Percentiles rank a stretch among this genome's conserved stretches.
phyloP scores from a whole-genome alignment of 148 eudicot species.

The Vaccinium corymbosum region DNA sequence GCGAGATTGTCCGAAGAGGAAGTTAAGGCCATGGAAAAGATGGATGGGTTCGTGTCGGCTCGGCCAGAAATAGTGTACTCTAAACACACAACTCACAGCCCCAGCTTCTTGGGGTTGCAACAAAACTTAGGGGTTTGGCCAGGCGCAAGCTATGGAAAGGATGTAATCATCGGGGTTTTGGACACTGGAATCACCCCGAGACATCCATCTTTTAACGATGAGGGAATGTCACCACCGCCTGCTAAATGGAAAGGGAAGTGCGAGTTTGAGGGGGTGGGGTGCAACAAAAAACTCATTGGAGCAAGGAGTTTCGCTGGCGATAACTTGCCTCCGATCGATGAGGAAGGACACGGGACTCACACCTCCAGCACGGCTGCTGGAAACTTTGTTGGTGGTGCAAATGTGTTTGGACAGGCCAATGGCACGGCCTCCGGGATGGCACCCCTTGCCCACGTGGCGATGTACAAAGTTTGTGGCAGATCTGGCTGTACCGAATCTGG shows the following conservation, averaged over 20 bases:
- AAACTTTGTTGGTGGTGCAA: slow-evolving; percentile 25
- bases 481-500: background rate
- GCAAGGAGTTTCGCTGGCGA: slow-evolving; percentile 27
- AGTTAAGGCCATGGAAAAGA: slow-evolving; percentile 21
- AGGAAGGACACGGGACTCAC: slow-evolving; percentile 47
- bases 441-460: slow-evolving; percentile 43
- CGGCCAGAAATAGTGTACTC: background rate
- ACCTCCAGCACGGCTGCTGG: slow-evolving; percentile 52
- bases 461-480: slow-evolving; percentile 24
- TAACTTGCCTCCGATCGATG: slow-evolving; percentile 27
- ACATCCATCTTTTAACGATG: slow-evolving; percentile 42
- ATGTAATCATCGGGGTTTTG: slow-evolving; percentile 47
- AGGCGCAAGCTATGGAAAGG: slow-evolving; percentile 24
- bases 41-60: slow-evolving; percentile 24
- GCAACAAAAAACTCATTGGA: slow-evolving; percentile 61
- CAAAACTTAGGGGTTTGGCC: slow-evolving; percentile 22
- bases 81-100: slow-evolving; percentile 32
- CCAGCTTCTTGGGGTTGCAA: slow-evolving; percentile 29
- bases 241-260: slow-evolving; percentile 49
- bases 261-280: slow-evolving; percentile 26
- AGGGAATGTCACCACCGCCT: slow-evolving; percentile 43
- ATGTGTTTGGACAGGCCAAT: slow-evolving; percentile 36
- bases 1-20: slow-evolving; percentile 29
- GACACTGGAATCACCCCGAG: slow-evolving; percentile 51
- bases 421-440: slow-evolving; percentile 53